Base-by-base conservation (phyloP, 768 basidiomycete species). In the Phylloporus arenicola region DNA sequence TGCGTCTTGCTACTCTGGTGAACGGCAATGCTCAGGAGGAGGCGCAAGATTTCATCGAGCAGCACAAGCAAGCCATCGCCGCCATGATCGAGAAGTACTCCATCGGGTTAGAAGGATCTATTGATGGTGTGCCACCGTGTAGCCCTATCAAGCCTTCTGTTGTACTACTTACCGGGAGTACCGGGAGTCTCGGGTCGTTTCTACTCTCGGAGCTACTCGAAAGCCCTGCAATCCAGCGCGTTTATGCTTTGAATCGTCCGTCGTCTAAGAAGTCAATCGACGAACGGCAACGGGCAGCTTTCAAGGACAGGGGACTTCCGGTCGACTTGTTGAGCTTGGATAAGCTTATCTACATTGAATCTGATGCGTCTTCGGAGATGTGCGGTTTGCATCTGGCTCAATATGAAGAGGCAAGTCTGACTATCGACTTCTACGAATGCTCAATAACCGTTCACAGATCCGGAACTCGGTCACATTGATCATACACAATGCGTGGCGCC, bases 171-270 rank as follows among this genome's bases (percentile, higher is more conserved):
- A 76, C 76, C 6, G 75, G 76, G 11, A 68, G 70, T 3, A 76
- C 75, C 2, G 76, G 75, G 1, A 68, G 67, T 4, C 60, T 77
- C 1, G 76, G 76, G 2, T 68, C 70, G 1, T 68, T 71, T 48
- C 31, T 74, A 1, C 56, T 76, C 14, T 62, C 65, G 1, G 56
- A 57, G 1, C 56, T 74, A 3, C 53, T 72, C 35, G 39, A 58
- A 16, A 55, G 60, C 34, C 29, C 54, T 1, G 33, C n/a, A 3
- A 64, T 70, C 0, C 48, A 60, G 25, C 60, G 53, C n/a, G 61
- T 75, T 3, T 74, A 70, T 45, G 60, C 68, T 0, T 55, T 72
- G 34, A 73, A 74, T 50, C 61, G 71, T 1, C 56, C 53, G 3
- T 56, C 53, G 3, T 43, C 44, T 27, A 43, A 47, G 33, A 43